Evolutionary conservation across 73 alveolate species (phyloP).

Genomic region (Tetrahymena elliotti): DNA sequence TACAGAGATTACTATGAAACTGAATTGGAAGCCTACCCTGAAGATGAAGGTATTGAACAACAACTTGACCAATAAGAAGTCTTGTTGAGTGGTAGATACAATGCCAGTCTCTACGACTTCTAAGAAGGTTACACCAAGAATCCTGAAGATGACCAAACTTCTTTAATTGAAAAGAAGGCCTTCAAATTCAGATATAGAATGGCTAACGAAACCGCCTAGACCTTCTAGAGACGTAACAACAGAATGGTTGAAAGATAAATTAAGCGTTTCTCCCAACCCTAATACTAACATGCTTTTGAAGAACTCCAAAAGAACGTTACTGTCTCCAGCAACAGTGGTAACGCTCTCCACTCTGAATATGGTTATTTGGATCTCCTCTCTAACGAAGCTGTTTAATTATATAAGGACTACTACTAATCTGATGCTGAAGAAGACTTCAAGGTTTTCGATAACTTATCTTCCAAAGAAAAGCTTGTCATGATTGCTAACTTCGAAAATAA

Average conservation of each 20-base stretch:
- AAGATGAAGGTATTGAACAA: conserved; percentile 53
- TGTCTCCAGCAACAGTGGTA: background rate
- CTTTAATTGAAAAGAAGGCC: conserved; percentile 62
- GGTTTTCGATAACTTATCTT: conserved; percentile 16
- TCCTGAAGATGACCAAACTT: conserved; percentile 58
- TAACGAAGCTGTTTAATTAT: conserved; percentile 46
- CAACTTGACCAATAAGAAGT: conserved; percentile 52
- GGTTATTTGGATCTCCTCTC: conserved; percentile 36
- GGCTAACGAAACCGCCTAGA: conserved; percentile 55
- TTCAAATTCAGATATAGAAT: conserved; percentile 72
- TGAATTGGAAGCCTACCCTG: conserved; percentile 65
- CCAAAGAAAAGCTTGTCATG: conserved; percentile 3
- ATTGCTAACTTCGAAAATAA: conserved; percentile 11
- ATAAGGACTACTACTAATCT: conserved; percentile 72
- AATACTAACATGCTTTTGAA: conserved; percentile 14
- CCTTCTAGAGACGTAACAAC: conserved; percentile 49
- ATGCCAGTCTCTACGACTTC: conserved; percentile 52
- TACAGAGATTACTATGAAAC: conserved; percentile 76
- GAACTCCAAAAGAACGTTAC: background rate
- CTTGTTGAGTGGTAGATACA: conserved; percentile 46
- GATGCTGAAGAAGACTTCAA: conserved; percentile 61
- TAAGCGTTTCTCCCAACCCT: conserved; percentile 58
- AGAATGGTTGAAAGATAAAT: conserved; percentile 65
- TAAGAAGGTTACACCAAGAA: conserved; percentile 50
- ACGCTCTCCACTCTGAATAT: conserved; percentile 30